Evolutionary conservation across 306 rosid genomes (phyloP).

Genomic region (Purshia tridentata): DNA sequence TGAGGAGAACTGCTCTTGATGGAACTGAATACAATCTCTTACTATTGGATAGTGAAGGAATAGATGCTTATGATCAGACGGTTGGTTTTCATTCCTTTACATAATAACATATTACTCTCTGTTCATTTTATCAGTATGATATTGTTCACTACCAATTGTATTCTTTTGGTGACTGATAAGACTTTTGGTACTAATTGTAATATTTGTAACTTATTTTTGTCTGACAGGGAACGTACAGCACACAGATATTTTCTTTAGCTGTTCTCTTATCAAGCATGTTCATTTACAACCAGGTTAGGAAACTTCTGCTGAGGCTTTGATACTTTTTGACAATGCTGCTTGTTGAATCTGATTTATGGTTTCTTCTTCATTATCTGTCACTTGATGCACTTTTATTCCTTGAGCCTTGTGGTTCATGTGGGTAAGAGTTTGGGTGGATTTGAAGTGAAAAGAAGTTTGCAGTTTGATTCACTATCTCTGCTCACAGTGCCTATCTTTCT

Average conservation of each 20-base stretch:
- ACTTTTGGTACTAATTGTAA: background rate
- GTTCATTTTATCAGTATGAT: background rate
- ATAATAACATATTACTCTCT: background rate
- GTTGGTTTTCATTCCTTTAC: constrained; percentile 39
- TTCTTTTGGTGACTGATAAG: background rate
- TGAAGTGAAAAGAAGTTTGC: background rate
- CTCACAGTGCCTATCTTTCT: background rate
- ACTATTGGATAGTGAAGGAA: constrained; percentile 89
- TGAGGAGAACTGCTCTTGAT: constrained; percentile 89
- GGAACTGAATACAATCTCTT: constrained; percentile 88
- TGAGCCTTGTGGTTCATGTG: background rate
- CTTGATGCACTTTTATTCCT: background rate
- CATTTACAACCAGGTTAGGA: constrained; percentile 85
- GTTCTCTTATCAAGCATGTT: constrained; percentile 96
- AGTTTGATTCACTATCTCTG: constrained; percentile 3
- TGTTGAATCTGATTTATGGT: background rate
- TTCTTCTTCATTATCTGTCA: background rate
- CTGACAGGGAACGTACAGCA: constrained; percentile 88
- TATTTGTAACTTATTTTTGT: background rate
- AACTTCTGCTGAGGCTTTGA: constrained; percentile 1
- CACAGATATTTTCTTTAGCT: constrained; percentile 90
- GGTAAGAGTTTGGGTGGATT: background rate
- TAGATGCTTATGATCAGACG: constrained; percentile 95
- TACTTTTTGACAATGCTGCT: constrained; percentile 17
- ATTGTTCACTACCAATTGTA: background rate